Evolutionary conservation across 345 rosid species (phyloP), one percentile per base, ranked within the genome.

Genomic region (Salix dunnii): DNA sequence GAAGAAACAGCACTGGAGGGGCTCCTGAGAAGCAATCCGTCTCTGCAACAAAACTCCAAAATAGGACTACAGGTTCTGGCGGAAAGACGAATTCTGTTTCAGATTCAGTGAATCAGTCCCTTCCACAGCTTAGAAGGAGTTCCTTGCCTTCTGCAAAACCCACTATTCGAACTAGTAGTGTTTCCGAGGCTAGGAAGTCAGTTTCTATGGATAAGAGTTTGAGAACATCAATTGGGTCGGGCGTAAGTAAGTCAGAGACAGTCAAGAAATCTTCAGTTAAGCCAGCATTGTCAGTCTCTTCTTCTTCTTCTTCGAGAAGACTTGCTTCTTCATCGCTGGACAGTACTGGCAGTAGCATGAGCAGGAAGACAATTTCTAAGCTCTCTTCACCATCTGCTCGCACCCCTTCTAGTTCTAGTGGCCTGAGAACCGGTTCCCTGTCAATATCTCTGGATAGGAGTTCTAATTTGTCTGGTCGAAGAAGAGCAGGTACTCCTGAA

Each of bases 1-100:
- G 98, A 84, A 84, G 97, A 79, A 93, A 88, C 76, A 96, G 98
- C 82, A 93, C 97, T 7, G 99, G 99, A 70, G 97, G 98, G 67
- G 76, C 91, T 80, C 46, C 87, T 20, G 91, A 87, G 79, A 94
- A 92, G 82, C 68, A 83, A 58, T 20, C 75, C 16, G 76, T 64
- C 70, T 79, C 93, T 63, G 70, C 80, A 35, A 55, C 70, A 1
- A 82, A 77, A 72, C 73, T 14, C 75, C 82, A 64, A n/a, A 80
- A 40, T 74, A 83, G 48, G 74, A 81, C 63, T 68, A 71, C 84
- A 77, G 73, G 78, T 31, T 75, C 68, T 85, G 76, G 77, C 25
- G 82, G 89, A n/a, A 90, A 85, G 75, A 58, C 67, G 42, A 68
- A 78, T 81, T 69, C 82, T 82, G 81, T 78, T 67, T 71, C 86